Evolutionary conservation across 352 stramenopile species (phyloP).

Genomic region (Pythium dissimile): DNA sequence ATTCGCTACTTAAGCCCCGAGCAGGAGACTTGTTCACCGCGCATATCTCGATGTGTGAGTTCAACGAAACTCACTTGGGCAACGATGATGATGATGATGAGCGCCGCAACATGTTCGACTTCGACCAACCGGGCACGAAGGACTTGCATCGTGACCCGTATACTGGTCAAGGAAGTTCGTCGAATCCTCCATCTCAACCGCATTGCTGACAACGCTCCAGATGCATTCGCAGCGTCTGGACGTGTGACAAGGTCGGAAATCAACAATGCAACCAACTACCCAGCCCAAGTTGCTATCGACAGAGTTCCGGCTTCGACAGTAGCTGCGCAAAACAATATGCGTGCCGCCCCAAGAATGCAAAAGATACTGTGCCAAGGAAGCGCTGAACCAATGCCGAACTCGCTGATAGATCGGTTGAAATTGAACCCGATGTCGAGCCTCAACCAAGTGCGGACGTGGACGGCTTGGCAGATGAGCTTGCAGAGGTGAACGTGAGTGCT

Average conservation of each 20-base stretch:
- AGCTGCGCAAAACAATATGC: constrained; percentile 1
- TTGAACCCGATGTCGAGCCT: not conserved
- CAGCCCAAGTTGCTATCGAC: constrained; percentile 10
- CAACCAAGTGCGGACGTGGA: not conserved
- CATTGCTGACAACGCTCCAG: constrained; percentile 14
- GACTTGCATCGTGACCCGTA: constrained; percentile 12
- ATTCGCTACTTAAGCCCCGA: constrained; percentile 17
- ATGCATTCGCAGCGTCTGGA: constrained; percentile 14
- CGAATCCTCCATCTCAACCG: constrained; percentile 16
- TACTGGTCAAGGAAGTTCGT: constrained; percentile 19
- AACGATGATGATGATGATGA: constrained; percentile 7
- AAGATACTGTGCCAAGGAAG: constrained; percentile 2
- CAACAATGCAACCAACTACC: constrained; percentile 14
- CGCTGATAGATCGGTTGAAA: not conserved
- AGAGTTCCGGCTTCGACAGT: not conserved
- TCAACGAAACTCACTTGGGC: constrained; percentile 18
- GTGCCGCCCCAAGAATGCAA: constrained; percentile 12
- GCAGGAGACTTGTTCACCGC: constrained; percentile 21
- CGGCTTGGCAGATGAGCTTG: too few relatives aligned
- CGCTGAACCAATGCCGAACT: constrained; percentile 9
- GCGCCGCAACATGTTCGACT: constrained; percentile 7
- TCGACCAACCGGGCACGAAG: constrained; percentile 9
- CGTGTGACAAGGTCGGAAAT: constrained; percentile 11
- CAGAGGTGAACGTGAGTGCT: constrained; percentile 15
- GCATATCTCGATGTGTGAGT: constrained; percentile 23